Conservation (phyloP, 2,329 filamentous ascomycete genomes). For the Penicillium vulpinum region DNA sequence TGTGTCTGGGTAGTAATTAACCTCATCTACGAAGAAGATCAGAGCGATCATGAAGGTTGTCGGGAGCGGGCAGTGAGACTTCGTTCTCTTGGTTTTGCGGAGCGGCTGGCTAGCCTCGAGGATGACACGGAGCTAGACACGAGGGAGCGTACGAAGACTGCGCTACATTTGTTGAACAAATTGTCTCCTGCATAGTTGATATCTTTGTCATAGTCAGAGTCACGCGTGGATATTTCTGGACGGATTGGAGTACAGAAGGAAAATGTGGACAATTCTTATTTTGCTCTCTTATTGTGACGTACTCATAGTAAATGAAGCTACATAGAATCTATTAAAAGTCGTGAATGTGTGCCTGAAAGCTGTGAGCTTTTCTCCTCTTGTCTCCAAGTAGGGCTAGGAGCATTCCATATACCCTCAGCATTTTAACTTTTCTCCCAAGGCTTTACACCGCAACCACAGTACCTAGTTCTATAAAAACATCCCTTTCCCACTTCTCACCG, state of each 20-base stretch:
- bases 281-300: neutral
- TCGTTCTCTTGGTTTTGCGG: constrained; percentile 68
- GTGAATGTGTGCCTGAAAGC: neutral
- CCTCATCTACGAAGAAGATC: constrained; percentile 78
- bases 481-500: no score
- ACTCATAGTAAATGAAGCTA: neutral
- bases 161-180: constrained; percentile 66
- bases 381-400: no score
- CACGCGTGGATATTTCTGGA: neutral
- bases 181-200: constrained; percentile 7
- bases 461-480: no score
- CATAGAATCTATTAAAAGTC: neutral
- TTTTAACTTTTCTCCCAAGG: no score
- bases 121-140: constrained; percentile 78
- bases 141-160: constrained; percentile 78
- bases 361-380: no score
- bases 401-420: no score
- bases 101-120: constrained; percentile 63
- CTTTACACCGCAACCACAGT: no score
- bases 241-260: neutral
- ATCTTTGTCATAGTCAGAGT: neutral
- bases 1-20: constrained; percentile 85
- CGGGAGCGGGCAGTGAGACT: constrained; percentile 68
- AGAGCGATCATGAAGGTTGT: constrained; percentile 64
- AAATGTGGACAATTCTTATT: neutral